A percentile compares a stretch with the other conserved stretches of the same genome.
phyloP scores from a whole-genome alignment of 345 rosid species.

The Toxicodendron radicans region DNA sequence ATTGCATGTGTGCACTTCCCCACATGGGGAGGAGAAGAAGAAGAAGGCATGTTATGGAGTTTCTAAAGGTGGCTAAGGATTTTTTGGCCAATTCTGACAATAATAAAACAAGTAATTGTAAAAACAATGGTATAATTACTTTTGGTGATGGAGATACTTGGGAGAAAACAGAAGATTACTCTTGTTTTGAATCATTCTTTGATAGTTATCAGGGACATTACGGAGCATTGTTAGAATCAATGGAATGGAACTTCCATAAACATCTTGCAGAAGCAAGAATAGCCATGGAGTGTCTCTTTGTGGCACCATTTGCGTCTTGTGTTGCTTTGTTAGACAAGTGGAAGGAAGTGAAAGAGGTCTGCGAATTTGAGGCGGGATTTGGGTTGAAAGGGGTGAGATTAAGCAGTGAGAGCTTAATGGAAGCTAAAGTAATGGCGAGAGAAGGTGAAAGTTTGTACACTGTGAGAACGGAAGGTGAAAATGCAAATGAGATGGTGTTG shows the following conservation, averaged over 20 bases:
- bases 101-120: neutral
- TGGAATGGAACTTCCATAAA: constrained; percentile 23
- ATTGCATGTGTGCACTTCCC: constrained; percentile 29
- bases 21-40: constrained; percentile 30
- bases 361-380: neutral
- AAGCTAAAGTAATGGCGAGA: constrained; percentile 33
- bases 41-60: constrained; percentile 22
- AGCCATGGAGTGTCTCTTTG: constrained; percentile 32
- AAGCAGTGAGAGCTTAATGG: constrained; percentile 26
- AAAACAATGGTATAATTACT: constrained; percentile 21
- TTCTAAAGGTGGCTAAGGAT: constrained; percentile 18
- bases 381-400: constrained; percentile 22
- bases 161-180: neutral
- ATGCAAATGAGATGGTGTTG: constrained; percentile 26
- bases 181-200: constrained; percentile 27
- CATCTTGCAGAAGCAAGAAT: constrained; percentile 31
- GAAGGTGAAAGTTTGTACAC: constrained; percentile 23
- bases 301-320: constrained; percentile 25
- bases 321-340: constrained; percentile 10
- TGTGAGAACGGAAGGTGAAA: constrained; percentile 27
- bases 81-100: neutral
- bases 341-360: constrained; percentile 11
- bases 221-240: constrained; percentile 29
- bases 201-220: constrained; percentile 23
- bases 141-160: constrained; percentile 30